Conservation (phyloP, 352 stramenopile species). For the Globisporangium emineosum region DNA sequence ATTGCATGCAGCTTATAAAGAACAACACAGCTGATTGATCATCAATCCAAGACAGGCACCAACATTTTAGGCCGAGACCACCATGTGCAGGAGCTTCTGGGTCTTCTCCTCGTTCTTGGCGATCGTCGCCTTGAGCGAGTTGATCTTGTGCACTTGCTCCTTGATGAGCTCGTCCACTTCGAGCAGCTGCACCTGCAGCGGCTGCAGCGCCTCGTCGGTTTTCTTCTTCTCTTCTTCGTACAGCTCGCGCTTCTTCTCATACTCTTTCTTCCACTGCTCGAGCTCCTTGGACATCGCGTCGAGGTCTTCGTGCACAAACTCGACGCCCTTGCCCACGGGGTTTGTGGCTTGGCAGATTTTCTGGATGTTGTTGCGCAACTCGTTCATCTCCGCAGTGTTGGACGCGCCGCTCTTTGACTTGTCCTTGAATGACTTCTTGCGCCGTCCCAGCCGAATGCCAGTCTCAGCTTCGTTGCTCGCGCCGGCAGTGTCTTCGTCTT, state of each 20-base stretch:
- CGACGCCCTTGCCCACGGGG: conserved; percentile 89
- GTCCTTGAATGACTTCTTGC: conserved; percentile 82
- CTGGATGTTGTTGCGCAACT: conserved; percentile 83
- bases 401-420: conserved; percentile 72
- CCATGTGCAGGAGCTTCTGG: conserved; percentile 84
- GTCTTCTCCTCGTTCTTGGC: conserved; percentile 93
- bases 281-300: conserved; percentile 93
- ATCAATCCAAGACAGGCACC: background rate
- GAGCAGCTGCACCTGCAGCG: conserved; percentile 75
- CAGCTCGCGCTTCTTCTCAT: conserved; percentile 68
- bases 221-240: conserved; percentile 85
- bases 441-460: conserved; percentile 64
- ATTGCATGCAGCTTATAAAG: background rate
- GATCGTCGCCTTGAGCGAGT: conserved; percentile 89
- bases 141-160: conserved; percentile 91
- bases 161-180: conserved; percentile 91
- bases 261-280: conserved; percentile 88
- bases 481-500: conserved; percentile 58
- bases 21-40: background rate
- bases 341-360: conserved; percentile 90
- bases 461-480: conserved; percentile 55
- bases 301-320: conserved; percentile 94
- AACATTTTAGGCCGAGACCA: conserved; percentile 59
- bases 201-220: conserved; percentile 80
- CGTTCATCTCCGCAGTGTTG: conserved; percentile 70